Evolutionary conservation across 2,329 filamentous ascomycete genomes (phyloP).

Genomic region (Fusarium sp.): DNA sequence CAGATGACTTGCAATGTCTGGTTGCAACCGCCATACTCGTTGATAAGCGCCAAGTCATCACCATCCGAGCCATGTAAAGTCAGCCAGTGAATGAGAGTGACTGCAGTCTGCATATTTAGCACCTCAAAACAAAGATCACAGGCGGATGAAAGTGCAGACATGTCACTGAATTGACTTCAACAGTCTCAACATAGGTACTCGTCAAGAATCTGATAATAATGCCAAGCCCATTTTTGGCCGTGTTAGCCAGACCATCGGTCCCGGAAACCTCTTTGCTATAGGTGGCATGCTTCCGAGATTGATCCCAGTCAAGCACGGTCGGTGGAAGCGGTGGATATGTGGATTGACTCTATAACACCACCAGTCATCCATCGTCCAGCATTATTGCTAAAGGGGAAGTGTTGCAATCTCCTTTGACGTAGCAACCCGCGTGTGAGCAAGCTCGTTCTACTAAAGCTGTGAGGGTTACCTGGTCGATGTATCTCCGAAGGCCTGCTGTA

Average conservation of each 20-base stretch:
- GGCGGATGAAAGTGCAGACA: neutral
- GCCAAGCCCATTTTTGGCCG: constrained; percentile 31
- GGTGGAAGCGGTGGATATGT: constrained; percentile 43
- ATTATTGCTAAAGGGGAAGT: constrained; percentile 28
- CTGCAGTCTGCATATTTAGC: neutral
- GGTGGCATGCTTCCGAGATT: constrained; percentile 28
- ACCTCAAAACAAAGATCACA: neutral
- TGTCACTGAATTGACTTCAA: constrained; percentile 20
- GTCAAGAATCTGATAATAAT: constrained; percentile 1
- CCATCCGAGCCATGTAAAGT: neutral
- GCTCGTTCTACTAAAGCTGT: neutral
- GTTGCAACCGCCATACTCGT: constrained; percentile 9
- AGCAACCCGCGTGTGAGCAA: constrained; percentile 30
- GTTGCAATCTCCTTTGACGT: constrained; percentile 34
- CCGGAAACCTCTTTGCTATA: constrained; percentile 14
- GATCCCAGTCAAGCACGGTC: constrained; percentile 25
- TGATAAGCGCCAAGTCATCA: neutral
- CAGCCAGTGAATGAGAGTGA: neutral
- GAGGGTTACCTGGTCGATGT: constrained; percentile 8
- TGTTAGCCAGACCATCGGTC: constrained; percentile 14
- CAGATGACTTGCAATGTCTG: neutral
- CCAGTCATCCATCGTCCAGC: constrained; percentile 20
- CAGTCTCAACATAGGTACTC: constrained; percentile 21
- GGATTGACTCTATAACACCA: constrained; percentile 16
- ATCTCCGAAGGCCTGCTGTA: constrained; percentile 26